Base-by-base conservation (phyloP, 306 rosid genomes). In the Ormosia emarginata region DNA sequence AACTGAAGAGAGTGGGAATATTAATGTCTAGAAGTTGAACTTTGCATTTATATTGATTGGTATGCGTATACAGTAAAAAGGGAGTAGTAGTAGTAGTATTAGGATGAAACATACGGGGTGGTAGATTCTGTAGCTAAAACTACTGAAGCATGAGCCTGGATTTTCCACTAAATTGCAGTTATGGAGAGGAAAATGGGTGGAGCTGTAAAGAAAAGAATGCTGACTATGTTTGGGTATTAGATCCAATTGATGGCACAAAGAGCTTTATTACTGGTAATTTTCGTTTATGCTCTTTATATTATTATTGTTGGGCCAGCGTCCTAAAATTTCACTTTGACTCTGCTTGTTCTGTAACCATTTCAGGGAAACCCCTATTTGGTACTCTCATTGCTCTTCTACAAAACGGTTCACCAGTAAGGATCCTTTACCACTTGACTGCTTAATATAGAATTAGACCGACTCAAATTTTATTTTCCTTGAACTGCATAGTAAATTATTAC, bases 141-240 rank as follows among this genome's bases (percentile, higher is more conserved):
- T 52, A 32, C 58, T 83, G 63, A 59, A 71, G 75, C 43, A 18
- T 0, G 11, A 36, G 13, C 49, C 41, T 62, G 49, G 15, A 14
- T 50, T 74, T 82, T 59, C 18, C 77, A 68, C 57, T 41, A 41
- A 85, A 79, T 79, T 88, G 88, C 86, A 95, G 98, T 85, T 93
- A 68, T 30, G 99, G 99, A 62, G 99, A 95, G 89, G 99, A 93
- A 84, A 92, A 89, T 8, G 99, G 98, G 8, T 95, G 99, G 99
- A 95, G 86, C 83, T 92, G 93, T 89, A 87, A 71, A 73, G 91
- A 90, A 85, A 50, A 86, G 14, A 86, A 44, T 83, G 79, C 98
- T 10, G 97, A 95, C 71, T 93, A 87, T 74, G 98, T 95, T 14
- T 95, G 99, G 99, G 94, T 95, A 33, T 93, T 95, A 65, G 99